A percentile compares a stretch with the other conserved stretches of the same genome.
Conservation (phyloP, 2,329 filamentous ascomycete genomes). For the Colletotrichum kahawae region DNA sequence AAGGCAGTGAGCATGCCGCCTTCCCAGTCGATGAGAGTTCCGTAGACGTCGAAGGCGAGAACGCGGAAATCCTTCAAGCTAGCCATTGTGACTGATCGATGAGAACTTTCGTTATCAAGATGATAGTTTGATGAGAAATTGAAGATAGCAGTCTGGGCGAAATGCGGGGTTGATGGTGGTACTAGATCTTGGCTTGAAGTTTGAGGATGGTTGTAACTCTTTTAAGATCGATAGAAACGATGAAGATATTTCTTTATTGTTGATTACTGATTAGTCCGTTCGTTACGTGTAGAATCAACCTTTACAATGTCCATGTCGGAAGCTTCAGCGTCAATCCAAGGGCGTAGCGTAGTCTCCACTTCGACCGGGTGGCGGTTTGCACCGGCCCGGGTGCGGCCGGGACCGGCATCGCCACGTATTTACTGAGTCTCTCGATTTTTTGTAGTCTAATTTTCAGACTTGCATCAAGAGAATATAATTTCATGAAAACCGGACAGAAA, state of each 20-base stretch:
- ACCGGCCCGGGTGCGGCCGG: neutral
- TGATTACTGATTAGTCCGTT: neutral
- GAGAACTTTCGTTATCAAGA: neutral
- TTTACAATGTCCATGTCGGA: neutral
- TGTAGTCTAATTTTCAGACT: no score
- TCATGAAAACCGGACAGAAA: no score
- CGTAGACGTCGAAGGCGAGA: constrained; percentile 81
- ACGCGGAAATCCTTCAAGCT: constrained; percentile 34
- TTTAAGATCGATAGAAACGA: neutral
- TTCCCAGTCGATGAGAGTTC: constrained; percentile 83
- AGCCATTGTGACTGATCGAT: neutral
- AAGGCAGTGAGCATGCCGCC: constrained; percentile 64
- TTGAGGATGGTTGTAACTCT: neutral
- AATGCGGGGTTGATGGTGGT: neutral
- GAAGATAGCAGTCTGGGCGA: neutral
- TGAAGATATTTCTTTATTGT: accelerated
- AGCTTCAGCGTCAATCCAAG: neutral
- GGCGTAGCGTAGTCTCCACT: neutral
- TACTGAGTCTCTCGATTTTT: neutral
- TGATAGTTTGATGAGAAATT: neutral
- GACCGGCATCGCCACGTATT: neutral
- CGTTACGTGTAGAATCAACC: neutral
- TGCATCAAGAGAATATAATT: no score
- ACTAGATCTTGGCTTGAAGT: neutral
- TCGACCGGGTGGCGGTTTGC: neutral